Conservation (phyloP, 73 alveolate genomes). For the Paraurostyla sp. region DNA sequence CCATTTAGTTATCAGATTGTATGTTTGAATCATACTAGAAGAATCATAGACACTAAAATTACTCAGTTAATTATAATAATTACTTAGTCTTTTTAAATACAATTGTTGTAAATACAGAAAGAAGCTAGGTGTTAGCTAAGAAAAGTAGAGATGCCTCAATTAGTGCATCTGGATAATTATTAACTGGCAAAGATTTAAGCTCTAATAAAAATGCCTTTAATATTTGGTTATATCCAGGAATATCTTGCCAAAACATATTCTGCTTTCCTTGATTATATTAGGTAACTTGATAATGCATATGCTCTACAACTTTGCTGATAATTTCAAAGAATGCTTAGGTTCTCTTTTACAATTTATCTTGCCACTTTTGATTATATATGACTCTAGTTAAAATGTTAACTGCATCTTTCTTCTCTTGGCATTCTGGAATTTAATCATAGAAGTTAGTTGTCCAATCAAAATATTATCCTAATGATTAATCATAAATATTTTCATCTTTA, state of each 20-base stretch:
- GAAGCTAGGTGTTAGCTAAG: constrained; percentile 67
- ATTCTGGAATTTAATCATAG: constrained; percentile 40
- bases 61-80: not conserved
- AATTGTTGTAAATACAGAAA: constrained; percentile 77
- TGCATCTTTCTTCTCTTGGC: constrained; percentile 49
- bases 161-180: constrained; percentile 88
- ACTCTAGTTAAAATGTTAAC: constrained; percentile 49
- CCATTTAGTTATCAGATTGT: constrained; percentile 32
- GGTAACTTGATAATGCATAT: constrained; percentile 52
- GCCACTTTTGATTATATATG: constrained; percentile 71
- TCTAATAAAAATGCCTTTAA: constrained; percentile 83
- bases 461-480: not conserved
- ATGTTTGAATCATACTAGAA: not conserved
- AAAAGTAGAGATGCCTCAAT: constrained; percentile 74
- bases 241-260: constrained; percentile 72
- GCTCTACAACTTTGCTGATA: constrained; percentile 72
- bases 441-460: constrained; percentile 84
- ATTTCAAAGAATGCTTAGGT: constrained; percentile 88
- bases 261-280: constrained; percentile 48
- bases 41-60: constrained; percentile 59
- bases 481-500: constrained; percentile 17
- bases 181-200: constrained; percentile 75
- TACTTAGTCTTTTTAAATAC: constrained; percentile 81
- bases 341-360: constrained; percentile 80
- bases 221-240: constrained; percentile 88